Evolutionary conservation across 1,139 yeast genomes (phyloP), one percentile per base, ranked within the genome.

Genomic region (Lodderomyces theae): DNA sequence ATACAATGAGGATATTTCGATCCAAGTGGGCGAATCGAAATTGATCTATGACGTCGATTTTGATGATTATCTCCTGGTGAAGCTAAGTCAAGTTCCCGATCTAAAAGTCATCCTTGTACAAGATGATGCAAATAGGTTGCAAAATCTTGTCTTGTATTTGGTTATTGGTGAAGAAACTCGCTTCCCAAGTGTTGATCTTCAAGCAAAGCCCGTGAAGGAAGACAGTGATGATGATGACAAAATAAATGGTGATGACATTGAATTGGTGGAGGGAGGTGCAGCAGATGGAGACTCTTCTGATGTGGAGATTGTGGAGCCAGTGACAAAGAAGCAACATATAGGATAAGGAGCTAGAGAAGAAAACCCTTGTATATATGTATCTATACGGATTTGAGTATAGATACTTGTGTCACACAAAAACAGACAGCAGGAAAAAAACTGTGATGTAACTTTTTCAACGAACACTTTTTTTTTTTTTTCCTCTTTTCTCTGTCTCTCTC

Each of bases 41-140:
- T 69, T 92, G 46, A 63, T 94, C 9, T 88, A 87, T 54, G 98
- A 94, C 61, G 73, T 73, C 39, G 99, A 94, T 54, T 88, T 87
- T 60, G 96, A 88, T 40, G 97, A 90, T 54, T 83, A 90, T 53
- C 53, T 73, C 8, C 69, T 66, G 0, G 69, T 66, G 34, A 60
- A 71, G 0, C 62, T 92, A 17, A 45, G 51, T 0, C 78, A 77
- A 2, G 61, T 92, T 17, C 50, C 51, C 2, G 85, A 83, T 5
- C 65, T 90, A 24, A 54, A 80, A 17, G 68, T 81, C 24, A 39
- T 92, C 11, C 74, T 86, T 2, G 72, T 92, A 11, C 80, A 84
- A 43, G 98, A 92, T 60, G 96, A 88, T 38, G 79, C 76, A 26
- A 94, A 84, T 44, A 74, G 68, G 35, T 67, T 77, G 37, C 86